These are phyloP conservation scores for Taphrina betulina DNA, from an alignment of 1,139 yeast genomes.

Conservation along the genomic window DNA sequence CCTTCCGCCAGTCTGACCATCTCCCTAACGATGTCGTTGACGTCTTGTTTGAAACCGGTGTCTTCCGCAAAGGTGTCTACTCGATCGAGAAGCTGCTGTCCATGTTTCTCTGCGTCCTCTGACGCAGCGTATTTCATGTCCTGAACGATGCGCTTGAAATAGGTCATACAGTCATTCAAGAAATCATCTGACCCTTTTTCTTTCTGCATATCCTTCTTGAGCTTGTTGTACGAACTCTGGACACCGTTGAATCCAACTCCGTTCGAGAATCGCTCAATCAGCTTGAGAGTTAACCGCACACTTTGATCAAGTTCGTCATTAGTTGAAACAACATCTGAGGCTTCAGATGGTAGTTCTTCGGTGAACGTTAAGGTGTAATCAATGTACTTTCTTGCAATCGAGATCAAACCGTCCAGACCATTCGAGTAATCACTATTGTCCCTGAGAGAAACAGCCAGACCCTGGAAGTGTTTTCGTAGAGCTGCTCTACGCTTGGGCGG, in stretches of 20 bases:
- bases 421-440: conserved; percentile 30
- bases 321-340: conserved; percentile 14
- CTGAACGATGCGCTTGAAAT: conserved; percentile 27
- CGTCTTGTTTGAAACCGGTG: conserved; percentile 27
- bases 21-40: conserved; percentile 23
- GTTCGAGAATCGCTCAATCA: conserved; percentile 27
- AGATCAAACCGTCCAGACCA: conserved; percentile 28
- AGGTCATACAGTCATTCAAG: conserved; percentile 21
- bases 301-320: conserved; percentile 23
- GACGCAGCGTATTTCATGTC: conserved; percentile 27
- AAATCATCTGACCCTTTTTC: conserved; percentile 24
- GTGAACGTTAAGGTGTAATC: conserved; percentile 30
- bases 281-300: conserved; percentile 19
- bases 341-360: conserved; percentile 25
- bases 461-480: conserved; percentile 21
- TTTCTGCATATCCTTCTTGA: conserved; percentile 27
- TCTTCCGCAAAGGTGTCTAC: conserved; percentile 18
- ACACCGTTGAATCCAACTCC: conserved; percentile 28
- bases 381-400: conserved; percentile 25
- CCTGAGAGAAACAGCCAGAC: conserved; percentile 26
- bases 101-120: conserved; percentile 29
- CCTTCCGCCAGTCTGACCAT: conserved; percentile 21
- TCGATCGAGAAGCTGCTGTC: conserved; percentile 23
- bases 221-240: conserved; percentile 17
- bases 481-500: conserved; percentile 25